Base-by-base conservation (phyloP, 768 basidiomycete species). In the Sarcodon sp. region DNA sequence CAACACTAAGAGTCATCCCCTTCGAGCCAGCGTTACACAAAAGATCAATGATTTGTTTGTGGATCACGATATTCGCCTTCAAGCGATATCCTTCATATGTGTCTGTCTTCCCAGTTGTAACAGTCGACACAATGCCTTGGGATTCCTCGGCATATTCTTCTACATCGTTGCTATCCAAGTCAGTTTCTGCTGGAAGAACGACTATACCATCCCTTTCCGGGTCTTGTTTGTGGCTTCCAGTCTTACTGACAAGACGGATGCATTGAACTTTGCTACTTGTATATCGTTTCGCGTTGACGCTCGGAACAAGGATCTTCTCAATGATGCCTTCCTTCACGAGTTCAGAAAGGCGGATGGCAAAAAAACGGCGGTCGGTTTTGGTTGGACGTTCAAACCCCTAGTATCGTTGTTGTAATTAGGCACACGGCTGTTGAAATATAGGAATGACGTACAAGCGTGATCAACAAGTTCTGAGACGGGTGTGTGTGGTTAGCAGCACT, bases 361-460 rank as follows among this genome's bases (percentile, higher is more conserved):
- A 88, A 57, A 89, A 87, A 11, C 88, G 76, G n/a, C 88, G 75
- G 54, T 89, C 82, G 4, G 77, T 76, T 61, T 80, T 86, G 4
- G 75, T 79, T 33, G 85, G 86, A 59, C 80, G 79, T 16, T 68
- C 55, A 59, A 87, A 87, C 2, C 88, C 88, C 87, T 91, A 12
- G n/a, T 7, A 41, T 18, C 58, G 33, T 34, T 15, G 9, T 39
- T 33, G 36, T 35, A 35, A 35, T 18, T 13, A 45, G 33, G 15
- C 21, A 32, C 35, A 12, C 7, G 36, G 9, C 49, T 46, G 3
- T 27, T 10, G 53, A 43, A 21, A 46, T 44, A 41, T 13, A 37
- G 43, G 27, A 33, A 7, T 35, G 7, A 61, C 83, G 47, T 57
- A 90, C 90, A 47, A 93, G 74, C 13, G 77, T 77, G 48, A 83